phyloP scores from a whole-genome alignment of 2,329 filamentous ascomycete genomes.

The Mariannaea elegans region DNA sequence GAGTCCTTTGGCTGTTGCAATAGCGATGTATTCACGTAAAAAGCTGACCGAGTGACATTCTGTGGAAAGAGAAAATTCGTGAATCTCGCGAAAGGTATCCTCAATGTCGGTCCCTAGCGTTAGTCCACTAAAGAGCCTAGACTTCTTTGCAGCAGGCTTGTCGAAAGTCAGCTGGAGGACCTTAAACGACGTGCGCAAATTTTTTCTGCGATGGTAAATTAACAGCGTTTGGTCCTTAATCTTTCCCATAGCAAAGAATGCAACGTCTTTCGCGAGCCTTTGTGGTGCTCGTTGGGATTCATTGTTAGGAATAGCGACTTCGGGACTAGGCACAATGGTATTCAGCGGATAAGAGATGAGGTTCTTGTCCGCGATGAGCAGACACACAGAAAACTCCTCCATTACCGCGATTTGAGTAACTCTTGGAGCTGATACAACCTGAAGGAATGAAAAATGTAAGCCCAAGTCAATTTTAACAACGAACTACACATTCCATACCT shows the following conservation, averaged over 20 bases:
- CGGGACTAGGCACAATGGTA: conserved; percentile 73
- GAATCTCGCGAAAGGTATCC: conserved; percentile 97
- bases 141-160: conserved; percentile 86
- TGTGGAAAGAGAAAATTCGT: conserved; percentile 97
- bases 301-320: conserved; percentile 67
- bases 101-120: conserved; percentile 73
- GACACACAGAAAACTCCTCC: conserved; percentile 93
- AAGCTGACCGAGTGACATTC: conserved; percentile 96
- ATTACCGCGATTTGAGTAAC: conserved; percentile 95
- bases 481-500: neutral
- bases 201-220: conserved; percentile 97
- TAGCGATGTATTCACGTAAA: conserved; percentile 93
- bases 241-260: conserved; percentile 93
- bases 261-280: conserved; percentile 89
- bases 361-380: conserved; percentile 90
- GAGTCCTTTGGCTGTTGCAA: conserved; percentile 90
- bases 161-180: conserved; percentile 96
- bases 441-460: conserved; percentile 32
- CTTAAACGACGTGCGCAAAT: conserved; percentile 92
- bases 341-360: conserved; percentile 95
- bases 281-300: conserved; percentile 90
- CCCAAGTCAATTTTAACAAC: neutral
- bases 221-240: conserved; percentile 97
- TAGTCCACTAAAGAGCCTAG: conserved; percentile 71
- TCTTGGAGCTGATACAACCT: conserved; percentile 79